A percentile compares a stretch with the other conserved stretches of the same genome.
Evolutionary conservation across 2,329 filamentous ascomycete species (phyloP).

Genomic region (Aspergillus fischeri): DNA sequence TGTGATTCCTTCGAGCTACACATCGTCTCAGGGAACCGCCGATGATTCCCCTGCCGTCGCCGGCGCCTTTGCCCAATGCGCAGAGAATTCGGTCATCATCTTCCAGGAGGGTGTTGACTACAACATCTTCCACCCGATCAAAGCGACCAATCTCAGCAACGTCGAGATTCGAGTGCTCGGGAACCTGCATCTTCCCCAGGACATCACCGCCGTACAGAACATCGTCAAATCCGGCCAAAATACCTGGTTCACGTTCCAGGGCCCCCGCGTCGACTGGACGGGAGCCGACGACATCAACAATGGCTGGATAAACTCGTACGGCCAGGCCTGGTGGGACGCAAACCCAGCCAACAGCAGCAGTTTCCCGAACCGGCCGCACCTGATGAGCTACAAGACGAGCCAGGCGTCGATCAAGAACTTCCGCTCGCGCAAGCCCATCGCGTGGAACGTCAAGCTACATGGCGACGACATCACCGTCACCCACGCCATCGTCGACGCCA

Average conservation of each 20-base stretch:
- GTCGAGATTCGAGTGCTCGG: constrained; percentile 42
- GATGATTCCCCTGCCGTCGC: constrained; percentile 41
- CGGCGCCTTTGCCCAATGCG: constrained; percentile 35
- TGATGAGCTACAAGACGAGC: constrained; percentile 37
- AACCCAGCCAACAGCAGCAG: constrained; percentile 40
- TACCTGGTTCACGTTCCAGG: constrained; percentile 36
- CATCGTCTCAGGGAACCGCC: constrained; percentile 32
- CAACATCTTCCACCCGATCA: constrained; percentile 40
- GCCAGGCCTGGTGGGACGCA: constrained; percentile 45
- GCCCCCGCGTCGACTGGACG: constrained; percentile 20
- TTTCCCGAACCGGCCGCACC: constrained; percentile 37
- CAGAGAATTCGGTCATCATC: constrained; percentile 27
- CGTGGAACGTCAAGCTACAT: constrained; percentile 39
- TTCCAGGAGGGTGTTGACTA: constrained; percentile 42
- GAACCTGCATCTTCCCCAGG: constrained; percentile 43
- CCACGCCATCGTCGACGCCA: constrained; percentile 40
- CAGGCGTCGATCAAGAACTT: constrained; percentile 36
- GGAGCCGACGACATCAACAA: constrained; percentile 33
- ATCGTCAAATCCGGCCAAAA: constrained; percentile 32
- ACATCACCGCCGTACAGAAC: constrained; percentile 36
- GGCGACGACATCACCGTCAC: constrained; percentile 40
- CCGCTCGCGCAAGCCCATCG: constrained; percentile 44
- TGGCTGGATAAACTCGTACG: constrained; percentile 47
- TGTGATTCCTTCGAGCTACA: constrained; percentile 16
- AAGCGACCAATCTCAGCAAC: constrained; percentile 39